Evolutionary conservation across 2,329 filamentous ascomycete genomes (phyloP).

Genomic region (Atkinsonella texensis): DNA sequence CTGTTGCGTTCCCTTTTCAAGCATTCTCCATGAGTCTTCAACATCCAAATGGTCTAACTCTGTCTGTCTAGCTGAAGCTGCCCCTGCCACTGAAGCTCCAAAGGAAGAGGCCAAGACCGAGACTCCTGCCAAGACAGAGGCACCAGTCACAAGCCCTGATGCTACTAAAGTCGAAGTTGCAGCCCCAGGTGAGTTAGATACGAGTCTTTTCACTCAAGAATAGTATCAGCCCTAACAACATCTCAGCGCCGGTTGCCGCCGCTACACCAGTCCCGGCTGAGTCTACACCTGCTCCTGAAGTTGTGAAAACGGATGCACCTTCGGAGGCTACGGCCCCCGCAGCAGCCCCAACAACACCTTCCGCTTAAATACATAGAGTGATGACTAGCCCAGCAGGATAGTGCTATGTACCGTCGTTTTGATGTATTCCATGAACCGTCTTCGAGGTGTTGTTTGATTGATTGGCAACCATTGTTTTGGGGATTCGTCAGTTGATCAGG

Average conservation of each 20-base stretch:
- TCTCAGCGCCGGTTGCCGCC: constrained; percentile 4
- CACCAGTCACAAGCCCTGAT: background rate
- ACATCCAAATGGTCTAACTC: background rate
- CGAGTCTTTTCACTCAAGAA: too few relatives aligned
- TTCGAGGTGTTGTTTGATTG: background rate
- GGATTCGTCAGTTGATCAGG: background rate
- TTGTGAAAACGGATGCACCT: constrained; percentile 17
- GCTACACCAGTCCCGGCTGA: constrained; percentile 2
- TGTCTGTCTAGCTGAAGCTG: constrained; percentile 12
- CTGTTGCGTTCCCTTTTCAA: background rate
- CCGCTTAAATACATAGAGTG: background rate
- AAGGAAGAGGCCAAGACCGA: constrained; percentile 1
- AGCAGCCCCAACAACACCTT: background rate
- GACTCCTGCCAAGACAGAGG: background rate
- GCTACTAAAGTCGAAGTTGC: constrained; percentile 2
- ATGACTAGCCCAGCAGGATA: background rate
- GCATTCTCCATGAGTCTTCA: background rate
- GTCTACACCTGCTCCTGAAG: constrained; percentile 9
- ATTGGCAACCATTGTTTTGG: constrained; percentile 1
- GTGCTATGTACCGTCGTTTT: background rate
- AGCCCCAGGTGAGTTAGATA: constrained; percentile 2
- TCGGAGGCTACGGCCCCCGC: constrained; percentile 11
- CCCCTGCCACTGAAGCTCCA: constrained; percentile 9
- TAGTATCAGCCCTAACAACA: background rate
- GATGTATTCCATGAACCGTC: background rate